Percentiles rank a stretch among this genome's conserved stretches.
Conservation (phyloP, 768 basidiomycete genomes). For the Cyathus striatus region DNA sequence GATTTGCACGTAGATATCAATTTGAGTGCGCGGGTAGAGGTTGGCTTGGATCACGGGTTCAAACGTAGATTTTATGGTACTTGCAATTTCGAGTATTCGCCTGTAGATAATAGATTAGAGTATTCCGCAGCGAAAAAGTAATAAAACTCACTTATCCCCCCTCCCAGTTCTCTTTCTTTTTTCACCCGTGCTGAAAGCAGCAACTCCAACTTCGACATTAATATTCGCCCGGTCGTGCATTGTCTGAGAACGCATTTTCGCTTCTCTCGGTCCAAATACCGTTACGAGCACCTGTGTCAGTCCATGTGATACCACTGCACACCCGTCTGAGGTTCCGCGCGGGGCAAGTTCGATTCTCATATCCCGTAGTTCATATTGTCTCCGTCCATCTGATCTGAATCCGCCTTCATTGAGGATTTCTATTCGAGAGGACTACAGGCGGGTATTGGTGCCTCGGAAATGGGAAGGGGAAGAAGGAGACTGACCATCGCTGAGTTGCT, state of each 20-base stretch:
- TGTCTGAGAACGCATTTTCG: conserved; percentile 72
- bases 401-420: conserved; percentile 84
- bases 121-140: not conserved
- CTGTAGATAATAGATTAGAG: conserved; percentile 33
- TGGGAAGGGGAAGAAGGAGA: conserved; percentile 6
- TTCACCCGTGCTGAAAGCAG: conserved; percentile 83
- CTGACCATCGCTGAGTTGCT: too few relatives aligned
- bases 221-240: conserved; percentile 85
- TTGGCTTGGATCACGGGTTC: conserved; percentile 90
- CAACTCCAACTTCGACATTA: conserved; percentile 84
- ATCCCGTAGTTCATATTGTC: conserved; percentile 88
- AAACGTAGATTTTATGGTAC: conserved; percentile 89
- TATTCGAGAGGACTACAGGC: conserved; percentile 40
- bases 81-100: conserved; percentile 81
- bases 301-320: conserved; percentile 80
- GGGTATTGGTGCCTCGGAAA: not conserved
- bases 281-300: conserved; percentile 84
- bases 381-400: conserved; percentile 87
- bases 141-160: conserved; percentile 79
- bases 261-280: conserved; percentile 91
- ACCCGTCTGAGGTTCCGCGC: conserved; percentile 79
- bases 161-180: conserved; percentile 68
- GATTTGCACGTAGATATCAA: conserved; percentile 91
- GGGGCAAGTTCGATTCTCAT: conserved; percentile 74
- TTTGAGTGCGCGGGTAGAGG: conserved; percentile 91